Evolutionary conservation across 192 early-diverging fungal species (phyloP).

Genomic region (Spinellus fusiger): DNA sequence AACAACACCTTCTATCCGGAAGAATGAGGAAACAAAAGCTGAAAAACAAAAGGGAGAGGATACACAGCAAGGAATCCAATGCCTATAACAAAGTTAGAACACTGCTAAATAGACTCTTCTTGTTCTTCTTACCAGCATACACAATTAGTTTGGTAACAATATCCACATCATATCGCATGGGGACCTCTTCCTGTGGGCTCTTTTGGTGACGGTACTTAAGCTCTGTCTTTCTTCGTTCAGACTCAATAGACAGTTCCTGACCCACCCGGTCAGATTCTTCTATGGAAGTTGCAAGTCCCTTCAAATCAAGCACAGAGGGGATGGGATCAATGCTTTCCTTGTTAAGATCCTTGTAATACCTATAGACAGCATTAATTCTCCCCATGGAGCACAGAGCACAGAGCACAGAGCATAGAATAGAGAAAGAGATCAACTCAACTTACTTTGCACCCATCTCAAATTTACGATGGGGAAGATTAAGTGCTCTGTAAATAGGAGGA

Average conservation of each 20-base stretch:
- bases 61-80: conserved; percentile 47
- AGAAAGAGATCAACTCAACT: neutral
- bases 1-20: neutral
- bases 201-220: conserved; percentile 4
- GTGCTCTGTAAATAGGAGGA: conserved; percentile 46
- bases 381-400: too few species aligned
- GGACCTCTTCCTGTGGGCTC: conserved; percentile 3
- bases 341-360: conserved; percentile 30
- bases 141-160: conserved; percentile 56
- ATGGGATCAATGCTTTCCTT: conserved; percentile 34
- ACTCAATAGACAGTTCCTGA: conserved; percentile 42
- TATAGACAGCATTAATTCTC: neutral
- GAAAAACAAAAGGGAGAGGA: conserved; percentile 44
- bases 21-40: conserved; percentile 4
- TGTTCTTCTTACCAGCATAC: conserved; percentile 39
- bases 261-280: conserved; percentile 41
- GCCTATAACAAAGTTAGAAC: conserved; percentile 16
- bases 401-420: neutral
- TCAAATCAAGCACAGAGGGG: conserved; percentile 36
- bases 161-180: conserved; percentile 50
- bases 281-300: conserved; percentile 30
- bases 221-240: conserved; percentile 17
- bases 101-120: neutral
- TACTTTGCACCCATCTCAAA: conserved; percentile 38
- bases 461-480: conserved; percentile 47